A percentile compares a stretch with the other conserved stretches of the same genome.
Evolutionary conservation across 2,329 filamentous ascomycete genomes (phyloP).

Genomic region (Neonectria ditissima): DNA sequence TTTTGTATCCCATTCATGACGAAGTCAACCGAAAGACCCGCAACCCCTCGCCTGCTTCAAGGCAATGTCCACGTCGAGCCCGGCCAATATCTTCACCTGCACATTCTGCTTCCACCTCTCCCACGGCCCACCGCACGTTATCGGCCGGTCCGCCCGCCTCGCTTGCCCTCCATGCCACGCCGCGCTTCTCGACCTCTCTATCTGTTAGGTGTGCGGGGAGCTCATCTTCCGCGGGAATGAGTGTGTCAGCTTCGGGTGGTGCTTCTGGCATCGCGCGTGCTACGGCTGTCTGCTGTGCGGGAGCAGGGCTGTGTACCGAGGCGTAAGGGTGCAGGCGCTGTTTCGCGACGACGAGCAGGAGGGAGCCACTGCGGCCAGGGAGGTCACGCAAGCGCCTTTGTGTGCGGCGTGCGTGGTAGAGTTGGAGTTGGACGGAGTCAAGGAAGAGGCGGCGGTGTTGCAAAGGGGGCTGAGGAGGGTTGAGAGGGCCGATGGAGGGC

Average conservation of each 20-base stretch:
- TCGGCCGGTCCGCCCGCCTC: conserved; percentile 62
- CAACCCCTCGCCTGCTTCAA: neutral
- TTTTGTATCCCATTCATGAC: neutral
- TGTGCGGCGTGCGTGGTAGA: conserved; percentile 61
- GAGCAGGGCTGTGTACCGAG: conserved; percentile 52
- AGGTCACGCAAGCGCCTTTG: conserved; percentile 61
- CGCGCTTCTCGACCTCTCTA: conserved; percentile 63
- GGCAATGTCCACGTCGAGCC: conserved; percentile 27
- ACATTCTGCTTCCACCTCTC: conserved; percentile 66
- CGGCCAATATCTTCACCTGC: conserved; percentile 60
- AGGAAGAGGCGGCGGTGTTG: conserved; percentile 50
- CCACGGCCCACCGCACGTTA: conserved; percentile 51
- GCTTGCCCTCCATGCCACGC: conserved; percentile 61
- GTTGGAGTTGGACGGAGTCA: conserved; percentile 51
- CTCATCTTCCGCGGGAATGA: conserved; percentile 65
- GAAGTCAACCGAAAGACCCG: neutral
- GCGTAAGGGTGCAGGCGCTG: conserved; percentile 51
- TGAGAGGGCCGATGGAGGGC: conserved; percentile 58
- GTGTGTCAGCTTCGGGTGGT: conserved; percentile 70
- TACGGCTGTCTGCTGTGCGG: conserved; percentile 68
- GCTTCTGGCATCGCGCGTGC: conserved; percentile 69
- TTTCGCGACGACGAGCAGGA: conserved; percentile 38
- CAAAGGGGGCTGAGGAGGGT: conserved; percentile 58
- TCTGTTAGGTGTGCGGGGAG: conserved; percentile 70
- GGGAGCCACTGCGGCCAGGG: conserved; percentile 44